Percentiles rank a stretch among this genome's conserved stretches.
These are phyloP conservation scores for Trichoderma gamsii DNA, from an alignment of 495 filamentous ascomycete species.

Conservation along the genomic window DNA sequence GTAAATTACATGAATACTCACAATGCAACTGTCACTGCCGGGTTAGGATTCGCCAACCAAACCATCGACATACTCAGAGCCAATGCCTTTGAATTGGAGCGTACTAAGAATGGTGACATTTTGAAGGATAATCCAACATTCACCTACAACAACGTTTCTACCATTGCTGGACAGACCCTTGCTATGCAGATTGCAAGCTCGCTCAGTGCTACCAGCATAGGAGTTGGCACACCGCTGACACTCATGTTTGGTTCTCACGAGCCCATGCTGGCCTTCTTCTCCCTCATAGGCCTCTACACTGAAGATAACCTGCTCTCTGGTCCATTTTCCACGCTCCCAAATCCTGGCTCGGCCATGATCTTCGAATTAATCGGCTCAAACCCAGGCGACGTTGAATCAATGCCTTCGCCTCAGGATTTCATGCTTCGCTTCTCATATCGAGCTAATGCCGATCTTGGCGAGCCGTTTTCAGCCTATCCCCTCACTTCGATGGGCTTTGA, in stretches of 20 bases:
- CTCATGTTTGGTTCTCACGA: conserved; percentile 39
- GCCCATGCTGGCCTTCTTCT: conserved; percentile 38
- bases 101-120: conserved; percentile 31
- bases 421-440: conserved; percentile 39
- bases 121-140: background rate
- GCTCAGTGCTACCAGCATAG: conserved; percentile 19
- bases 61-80: conserved; percentile 23
- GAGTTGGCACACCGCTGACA: conserved; percentile 29
- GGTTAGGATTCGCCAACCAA: conserved; percentile 20
- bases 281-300: conserved; percentile 27
- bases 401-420: conserved; percentile 21
- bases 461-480: conserved; percentile 25
- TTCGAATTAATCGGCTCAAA: conserved; percentile 35
- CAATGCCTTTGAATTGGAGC: conserved; percentile 32
- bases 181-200: conserved; percentile 28
- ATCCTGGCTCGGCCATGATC: conserved; percentile 34
- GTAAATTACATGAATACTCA: conserved; percentile 36
- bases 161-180: conserved; percentile 38
- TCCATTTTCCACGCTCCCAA: conserved; percentile 26
- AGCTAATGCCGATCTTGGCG: conserved; percentile 25
- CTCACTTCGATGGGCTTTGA: conserved; percentile 29
- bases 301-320: conserved; percentile 15
- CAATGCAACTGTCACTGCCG: conserved; percentile 22
- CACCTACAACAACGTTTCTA: conserved; percentile 32
- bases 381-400: conserved; percentile 21